These are phyloP conservation scores for Pseudocercospora vitis DNA, from an alignment of 2,329 filamentous ascomycete species.

Conservation along the genomic window DNA sequence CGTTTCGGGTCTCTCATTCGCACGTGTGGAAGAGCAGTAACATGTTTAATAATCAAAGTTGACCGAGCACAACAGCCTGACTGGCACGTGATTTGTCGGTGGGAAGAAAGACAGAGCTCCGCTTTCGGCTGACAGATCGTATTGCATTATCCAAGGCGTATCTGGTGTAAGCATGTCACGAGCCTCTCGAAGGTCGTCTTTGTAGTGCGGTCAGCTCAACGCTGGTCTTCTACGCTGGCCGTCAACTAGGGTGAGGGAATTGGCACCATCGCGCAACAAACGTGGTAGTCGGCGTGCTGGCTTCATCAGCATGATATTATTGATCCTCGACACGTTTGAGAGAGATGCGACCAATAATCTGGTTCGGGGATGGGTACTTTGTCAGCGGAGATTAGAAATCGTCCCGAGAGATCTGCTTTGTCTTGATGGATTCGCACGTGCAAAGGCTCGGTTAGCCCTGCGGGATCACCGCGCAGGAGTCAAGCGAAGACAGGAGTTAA, in stretches of 20 bases:
- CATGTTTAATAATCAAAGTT: neutral
- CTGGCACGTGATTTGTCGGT: neutral
- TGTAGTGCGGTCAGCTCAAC: neutral
- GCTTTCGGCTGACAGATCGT: slow-evolving; percentile 2
- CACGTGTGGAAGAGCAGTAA: slow-evolving; percentile 1
- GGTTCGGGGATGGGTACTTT: neutral
- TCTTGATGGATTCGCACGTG: neutral
- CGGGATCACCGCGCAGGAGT: neutral
- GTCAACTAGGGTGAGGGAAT: neutral
- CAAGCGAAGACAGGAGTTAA: no score
- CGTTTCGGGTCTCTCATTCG: neutral
- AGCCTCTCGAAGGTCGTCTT: neutral
- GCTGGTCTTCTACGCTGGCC: slow-evolving; percentile 2
- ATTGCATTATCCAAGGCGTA: neutral
- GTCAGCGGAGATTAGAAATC: slow-evolving; percentile 1
- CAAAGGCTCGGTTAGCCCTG: neutral
- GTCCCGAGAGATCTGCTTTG: neutral
- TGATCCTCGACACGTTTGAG: neutral
- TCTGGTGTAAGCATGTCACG: slow-evolving; percentile 6
- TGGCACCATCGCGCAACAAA: neutral
- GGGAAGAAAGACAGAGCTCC: neutral
- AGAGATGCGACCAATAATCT: no score
- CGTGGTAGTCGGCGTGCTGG: neutral
- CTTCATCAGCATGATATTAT: slow-evolving; percentile 8
- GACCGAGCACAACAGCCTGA: neutral